These are phyloP conservation scores for Marasmius oreades DNA, from an alignment of 1,284 basidiomycete species.

Conservation along the genomic window DNA sequence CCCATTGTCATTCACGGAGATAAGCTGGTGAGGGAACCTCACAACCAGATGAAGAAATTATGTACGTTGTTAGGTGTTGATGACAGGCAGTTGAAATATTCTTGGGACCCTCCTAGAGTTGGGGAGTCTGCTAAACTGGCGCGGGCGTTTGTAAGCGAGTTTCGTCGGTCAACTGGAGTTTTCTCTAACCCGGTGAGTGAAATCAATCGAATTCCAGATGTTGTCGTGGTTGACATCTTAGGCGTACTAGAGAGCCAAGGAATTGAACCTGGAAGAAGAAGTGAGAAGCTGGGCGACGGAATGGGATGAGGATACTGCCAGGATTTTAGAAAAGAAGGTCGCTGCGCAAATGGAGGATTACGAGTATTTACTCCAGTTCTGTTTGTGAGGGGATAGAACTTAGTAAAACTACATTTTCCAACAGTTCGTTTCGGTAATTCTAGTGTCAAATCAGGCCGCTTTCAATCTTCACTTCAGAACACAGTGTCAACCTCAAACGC, in stretches of 20 bases:
- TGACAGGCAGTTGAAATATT: background rate
- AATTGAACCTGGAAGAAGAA: background rate
- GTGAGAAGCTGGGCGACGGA: background rate
- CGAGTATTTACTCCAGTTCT: background rate
- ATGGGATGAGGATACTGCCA: background rate
- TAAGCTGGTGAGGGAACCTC: background rate
- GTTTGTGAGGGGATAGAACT: background rate
- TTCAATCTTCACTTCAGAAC: no score
- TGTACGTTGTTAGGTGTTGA: background rate
- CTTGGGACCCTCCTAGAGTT: background rate
- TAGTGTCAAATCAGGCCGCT: no score
- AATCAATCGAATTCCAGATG: background rate
- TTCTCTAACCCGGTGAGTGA: background rate
- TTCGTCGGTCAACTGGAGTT: background rate
- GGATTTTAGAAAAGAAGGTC: background rate
- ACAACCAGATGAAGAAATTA: background rate
- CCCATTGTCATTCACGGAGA: background rate
- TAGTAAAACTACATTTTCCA: no score
- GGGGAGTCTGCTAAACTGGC: background rate
- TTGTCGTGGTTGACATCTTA: background rate
- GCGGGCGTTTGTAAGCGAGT: background rate
- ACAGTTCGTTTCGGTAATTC: no score
- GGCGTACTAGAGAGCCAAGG: background rate
- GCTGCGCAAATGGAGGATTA: background rate
- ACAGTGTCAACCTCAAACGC: no score